These are phyloP conservation scores for Aspergillus fischeri DNA, from an alignment of 2,329 filamentous ascomycete species.

Conservation along the genomic window DNA sequence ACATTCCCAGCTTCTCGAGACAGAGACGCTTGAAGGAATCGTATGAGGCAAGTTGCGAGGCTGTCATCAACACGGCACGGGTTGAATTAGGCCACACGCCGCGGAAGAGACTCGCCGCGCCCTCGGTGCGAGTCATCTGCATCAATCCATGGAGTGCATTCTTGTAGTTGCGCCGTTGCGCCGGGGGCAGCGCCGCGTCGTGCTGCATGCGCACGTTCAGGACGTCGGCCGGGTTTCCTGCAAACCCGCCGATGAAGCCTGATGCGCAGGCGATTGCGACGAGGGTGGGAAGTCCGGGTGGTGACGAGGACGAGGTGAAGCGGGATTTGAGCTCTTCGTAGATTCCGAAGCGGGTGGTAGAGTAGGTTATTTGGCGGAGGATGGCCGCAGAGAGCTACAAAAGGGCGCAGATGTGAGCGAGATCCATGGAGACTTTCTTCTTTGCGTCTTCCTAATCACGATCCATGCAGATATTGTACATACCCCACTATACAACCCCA, in stretches of 20 bases:
- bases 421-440: not conserved
- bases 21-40: conserved; percentile 60
- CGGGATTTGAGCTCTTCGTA: conserved; percentile 88
- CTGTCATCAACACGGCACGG: conserved; percentile 63
- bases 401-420: not conserved
- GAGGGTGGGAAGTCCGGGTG: conserved; percentile 69
- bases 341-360: conserved; percentile 90
- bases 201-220: conserved; percentile 99
- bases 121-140: conserved; percentile 85
- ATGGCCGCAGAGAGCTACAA: conserved; percentile 77
- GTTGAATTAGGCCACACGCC: conserved; percentile 64
- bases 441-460: not conserved
- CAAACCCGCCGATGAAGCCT: conserved; percentile 82
- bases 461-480: conserved; percentile 17
- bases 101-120: conserved; percentile 69
- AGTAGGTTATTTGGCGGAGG: conserved; percentile 91
- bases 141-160: conserved; percentile 82
- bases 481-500: conserved; percentile 81
- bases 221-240: conserved; percentile 92
- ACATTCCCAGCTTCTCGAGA: conserved; percentile 49
- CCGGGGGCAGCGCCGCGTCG: conserved; percentile 69
- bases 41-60: conserved; percentile 61
- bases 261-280: conserved; percentile 77
- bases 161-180: conserved; percentile 79
- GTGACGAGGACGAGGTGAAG: conserved; percentile 50